These are phyloP conservation scores for Astrephomene gubernaculifera DNA, from an alignment of 139 green algal species.

Conservation along the genomic window DNA sequence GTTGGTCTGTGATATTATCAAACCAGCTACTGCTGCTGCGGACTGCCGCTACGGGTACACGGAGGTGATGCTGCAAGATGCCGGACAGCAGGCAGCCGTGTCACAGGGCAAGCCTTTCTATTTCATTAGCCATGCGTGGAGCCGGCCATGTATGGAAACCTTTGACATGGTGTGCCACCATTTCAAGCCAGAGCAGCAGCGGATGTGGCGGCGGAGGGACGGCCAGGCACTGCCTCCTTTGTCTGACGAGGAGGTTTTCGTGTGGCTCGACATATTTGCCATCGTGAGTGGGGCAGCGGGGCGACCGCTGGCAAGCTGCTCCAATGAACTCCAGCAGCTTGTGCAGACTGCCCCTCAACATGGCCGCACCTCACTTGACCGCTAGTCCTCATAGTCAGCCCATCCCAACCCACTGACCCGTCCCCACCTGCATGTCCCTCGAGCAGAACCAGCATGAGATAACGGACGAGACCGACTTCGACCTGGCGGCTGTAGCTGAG, in stretches of 20 bases:
- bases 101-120: slow-evolving; percentile 8
- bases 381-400: not conserved
- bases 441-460: not conserved
- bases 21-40: not conserved
- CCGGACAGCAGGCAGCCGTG: not conserved
- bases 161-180: not conserved
- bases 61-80: not conserved
- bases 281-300: not conserved
- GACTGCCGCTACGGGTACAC: not conserved
- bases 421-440: not conserved
- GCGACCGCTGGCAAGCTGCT: not conserved
- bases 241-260: not conserved
- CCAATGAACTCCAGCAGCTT: not conserved
- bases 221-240: not conserved
- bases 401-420: not conserved
- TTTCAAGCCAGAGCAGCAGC: slow-evolving; percentile 16
- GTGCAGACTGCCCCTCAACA: not conserved
- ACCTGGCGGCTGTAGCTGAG: not conserved
- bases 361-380: not conserved
- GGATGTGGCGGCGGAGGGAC: slow-evolving; percentile 4
- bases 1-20: not conserved
- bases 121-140: slow-evolving; percentile 5
- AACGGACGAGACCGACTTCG: not conserved
- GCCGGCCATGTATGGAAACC: not conserved
- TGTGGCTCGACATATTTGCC: slow-evolving; percentile 20